These are phyloP conservation scores for Nymphaea thermarum DNA, from an alignment of 164 flowering plant genomes.

Conservation along the genomic window DNA sequence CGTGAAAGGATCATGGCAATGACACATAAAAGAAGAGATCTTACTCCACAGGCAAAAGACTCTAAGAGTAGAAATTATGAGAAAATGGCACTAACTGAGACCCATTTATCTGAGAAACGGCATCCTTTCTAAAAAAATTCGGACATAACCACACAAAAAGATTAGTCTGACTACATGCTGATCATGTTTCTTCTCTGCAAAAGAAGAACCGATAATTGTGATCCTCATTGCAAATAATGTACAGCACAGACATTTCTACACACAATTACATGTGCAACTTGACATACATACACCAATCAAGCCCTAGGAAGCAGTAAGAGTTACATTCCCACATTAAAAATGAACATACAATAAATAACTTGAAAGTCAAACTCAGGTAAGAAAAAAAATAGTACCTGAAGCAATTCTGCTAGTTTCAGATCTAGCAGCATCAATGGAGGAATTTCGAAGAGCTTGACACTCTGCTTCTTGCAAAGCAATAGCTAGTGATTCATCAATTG, in stretches of 20 bases:
- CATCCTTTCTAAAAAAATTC: not conserved
- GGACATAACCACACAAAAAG: too few relatives aligned
- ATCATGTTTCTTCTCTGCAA: too few relatives aligned
- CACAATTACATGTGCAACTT: too few relatives aligned
- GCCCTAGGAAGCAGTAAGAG: too few relatives aligned
- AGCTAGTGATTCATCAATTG: slow-evolving; percentile 18
- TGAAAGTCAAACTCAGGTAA: not conserved
- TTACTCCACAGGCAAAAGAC: not conserved
- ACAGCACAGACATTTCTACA: too few relatives aligned
- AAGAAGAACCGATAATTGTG: too few relatives aligned
- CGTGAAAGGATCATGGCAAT: not conserved
- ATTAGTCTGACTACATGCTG: too few relatives aligned
- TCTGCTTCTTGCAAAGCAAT: slow-evolving; percentile 10
- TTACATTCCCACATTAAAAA: too few relatives aligned
- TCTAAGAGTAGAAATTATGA: not conserved
- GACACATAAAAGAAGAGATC: not conserved
- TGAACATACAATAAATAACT: not conserved
- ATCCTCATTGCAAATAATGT: too few relatives aligned
- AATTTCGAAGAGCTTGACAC: slow-evolving; percentile 8
- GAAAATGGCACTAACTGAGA: not conserved
- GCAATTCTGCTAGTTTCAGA: not conserved
- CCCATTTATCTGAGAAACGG: not conserved
- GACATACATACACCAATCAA: too few relatives aligned
- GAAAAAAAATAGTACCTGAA: slow-evolving; percentile 2
- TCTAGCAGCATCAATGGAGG: not conserved